Percentiles rank a stretch among this genome's conserved stretches.
Conservation (phyloP, 192 early-diverging fungal genomes). For the Mortierella claussenii region DNA sequence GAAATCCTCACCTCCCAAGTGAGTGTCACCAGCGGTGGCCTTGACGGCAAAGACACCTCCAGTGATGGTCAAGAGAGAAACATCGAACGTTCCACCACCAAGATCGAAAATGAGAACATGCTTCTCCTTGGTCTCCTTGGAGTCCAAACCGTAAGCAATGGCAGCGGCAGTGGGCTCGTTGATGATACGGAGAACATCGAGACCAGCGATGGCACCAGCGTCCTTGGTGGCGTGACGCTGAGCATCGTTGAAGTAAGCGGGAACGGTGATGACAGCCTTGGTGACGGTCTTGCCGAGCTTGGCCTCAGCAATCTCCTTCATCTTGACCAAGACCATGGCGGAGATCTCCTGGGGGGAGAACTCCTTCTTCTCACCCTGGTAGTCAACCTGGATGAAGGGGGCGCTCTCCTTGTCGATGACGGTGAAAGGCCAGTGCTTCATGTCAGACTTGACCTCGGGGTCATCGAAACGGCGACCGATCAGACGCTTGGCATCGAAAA, state of each 20-base stretch:
- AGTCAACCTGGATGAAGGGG: conserved; percentile 86
- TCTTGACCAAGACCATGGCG: conserved; percentile 95
- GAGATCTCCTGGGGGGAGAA: conserved; percentile 95
- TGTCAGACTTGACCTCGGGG: conserved; percentile 82
- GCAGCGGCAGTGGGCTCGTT: conserved; percentile 95
- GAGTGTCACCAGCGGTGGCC: conserved; percentile 89
- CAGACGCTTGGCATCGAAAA: conserved; percentile 92
- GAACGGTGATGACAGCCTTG: conserved; percentile 96
- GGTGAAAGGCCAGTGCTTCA: conserved; percentile 89
- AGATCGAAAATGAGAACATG: conserved; percentile 87
- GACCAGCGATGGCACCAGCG: conserved; percentile 79
- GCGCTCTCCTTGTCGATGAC: conserved; percentile 75
- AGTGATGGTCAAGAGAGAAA: conserved; percentile 82
- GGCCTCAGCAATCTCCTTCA: conserved; percentile 77
- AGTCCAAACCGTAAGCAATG: conserved; percentile 87
- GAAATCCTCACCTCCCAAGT: conserved; percentile 89
- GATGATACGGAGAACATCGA: conserved; percentile 70
- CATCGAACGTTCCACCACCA: conserved; percentile 91
- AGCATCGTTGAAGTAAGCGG: conserved; percentile 94
- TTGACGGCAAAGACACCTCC: conserved; percentile 87
- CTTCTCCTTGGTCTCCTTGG: conserved; percentile 80
- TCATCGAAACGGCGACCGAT: conserved; percentile 91
- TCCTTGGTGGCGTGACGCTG: conserved; percentile 96
- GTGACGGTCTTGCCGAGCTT: conserved; percentile 79
- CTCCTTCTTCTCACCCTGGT: conserved; percentile 85